These are phyloP conservation scores for Chrysosphaeria jannelii DNA, from an alignment of 2,329 filamentous ascomycete genomes.

Conservation along the genomic window DNA sequence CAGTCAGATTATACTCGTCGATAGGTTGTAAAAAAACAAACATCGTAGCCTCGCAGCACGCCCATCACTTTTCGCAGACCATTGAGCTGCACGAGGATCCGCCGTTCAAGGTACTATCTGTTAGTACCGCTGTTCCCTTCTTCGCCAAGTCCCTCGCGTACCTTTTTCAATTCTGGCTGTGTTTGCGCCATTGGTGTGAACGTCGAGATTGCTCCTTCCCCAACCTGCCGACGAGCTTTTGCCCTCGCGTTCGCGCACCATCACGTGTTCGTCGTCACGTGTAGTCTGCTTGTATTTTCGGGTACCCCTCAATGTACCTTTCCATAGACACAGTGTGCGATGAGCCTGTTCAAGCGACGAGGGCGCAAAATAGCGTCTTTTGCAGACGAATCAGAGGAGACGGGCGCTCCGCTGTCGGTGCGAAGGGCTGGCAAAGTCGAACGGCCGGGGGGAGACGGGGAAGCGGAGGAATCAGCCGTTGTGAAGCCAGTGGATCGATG, in stretches of 20 bases:
- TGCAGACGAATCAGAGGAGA: conserved; percentile 28
- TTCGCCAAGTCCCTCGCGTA: conserved; percentile 12
- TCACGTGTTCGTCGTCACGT: too few relatives aligned
- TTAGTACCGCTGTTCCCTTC: background rate
- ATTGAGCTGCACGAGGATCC: conserved; percentile 90
- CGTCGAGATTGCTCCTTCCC: too few relatives aligned
- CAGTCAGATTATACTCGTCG: conserved; percentile 34
- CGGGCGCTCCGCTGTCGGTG: too few relatives aligned
- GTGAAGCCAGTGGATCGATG: conserved; percentile 18
- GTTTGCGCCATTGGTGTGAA: conserved; percentile 79
- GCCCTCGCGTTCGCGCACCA: too few relatives aligned
- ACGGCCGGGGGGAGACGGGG: conserved; percentile 10
- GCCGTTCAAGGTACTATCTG: conserved; percentile 86
- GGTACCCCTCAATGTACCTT: too few relatives aligned
- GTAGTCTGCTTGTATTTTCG: too few relatives aligned
- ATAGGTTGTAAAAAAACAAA: too few relatives aligned
- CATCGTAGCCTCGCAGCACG: conserved; percentile 83
- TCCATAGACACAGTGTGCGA: too few relatives aligned
- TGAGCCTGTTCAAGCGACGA: too few relatives aligned
- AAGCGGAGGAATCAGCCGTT: conserved; percentile 17
- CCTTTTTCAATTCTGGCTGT: conserved; percentile 97
- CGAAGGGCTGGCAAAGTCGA: too few relatives aligned
- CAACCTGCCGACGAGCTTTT: too few relatives aligned
- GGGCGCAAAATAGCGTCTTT: conserved; percentile 45
- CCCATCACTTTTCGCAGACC: conserved; percentile 94